phyloP scores from a whole-genome alignment of 1,284 basidiomycete species.

The Ganoderma sinense region DNA sequence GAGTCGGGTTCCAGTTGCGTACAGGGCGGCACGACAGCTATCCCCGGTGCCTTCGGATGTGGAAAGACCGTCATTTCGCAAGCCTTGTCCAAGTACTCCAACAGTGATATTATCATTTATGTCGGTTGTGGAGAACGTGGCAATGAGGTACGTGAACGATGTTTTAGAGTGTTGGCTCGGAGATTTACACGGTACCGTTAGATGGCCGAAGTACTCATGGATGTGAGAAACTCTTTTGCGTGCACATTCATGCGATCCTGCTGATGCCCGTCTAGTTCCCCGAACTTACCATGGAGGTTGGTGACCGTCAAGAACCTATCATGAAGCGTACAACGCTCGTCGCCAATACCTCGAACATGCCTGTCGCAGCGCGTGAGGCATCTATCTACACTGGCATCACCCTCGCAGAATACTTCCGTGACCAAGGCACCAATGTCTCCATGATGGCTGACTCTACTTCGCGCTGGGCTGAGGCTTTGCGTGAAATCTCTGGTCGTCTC shows the following conservation, averaged over 20 bases:
- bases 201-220: constrained; percentile 99
- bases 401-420: constrained; percentile 99
- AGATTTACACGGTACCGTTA: constrained; percentile 40
- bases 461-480: constrained; percentile 98
- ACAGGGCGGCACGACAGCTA: constrained; percentile 98
- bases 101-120: constrained; percentile 99
- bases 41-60: constrained; percentile 99
- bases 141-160: constrained; percentile 69
- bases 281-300: constrained; percentile 90
- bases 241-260: constrained; percentile 10
- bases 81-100: constrained; percentile 98
- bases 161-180: neutral
- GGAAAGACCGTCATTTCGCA: constrained; percentile 98
- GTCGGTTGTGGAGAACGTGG: constrained; percentile 97
- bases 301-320: constrained; percentile 96
- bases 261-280: constrained; percentile 78
- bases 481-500: constrained; percentile 99
- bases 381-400: constrained; percentile 99
- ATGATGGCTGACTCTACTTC: constrained; percentile 99
- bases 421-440: constrained; percentile 96
- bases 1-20: constrained; percentile 71
- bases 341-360: constrained; percentile 99
- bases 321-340: constrained; percentile 99
- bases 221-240: constrained; percentile 55
- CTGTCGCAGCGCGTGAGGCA: constrained; percentile 98